Conservation (phyloP, 2,329 filamentous ascomycete genomes). For the Clarireedia homoeocarpa region DNA sequence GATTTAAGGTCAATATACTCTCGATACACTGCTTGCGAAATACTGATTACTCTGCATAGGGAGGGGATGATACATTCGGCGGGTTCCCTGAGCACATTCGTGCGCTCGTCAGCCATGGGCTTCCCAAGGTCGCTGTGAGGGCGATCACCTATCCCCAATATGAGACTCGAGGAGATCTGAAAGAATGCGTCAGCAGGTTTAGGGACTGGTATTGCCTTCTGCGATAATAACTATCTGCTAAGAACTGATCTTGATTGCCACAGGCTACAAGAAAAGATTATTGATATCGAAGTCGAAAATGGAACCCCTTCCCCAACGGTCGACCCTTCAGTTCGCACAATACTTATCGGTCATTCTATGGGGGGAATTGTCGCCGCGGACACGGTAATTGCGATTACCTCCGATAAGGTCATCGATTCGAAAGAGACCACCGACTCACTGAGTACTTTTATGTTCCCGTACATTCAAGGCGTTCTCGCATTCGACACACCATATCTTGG, state of each 20-base stretch:
- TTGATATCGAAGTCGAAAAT: slow-evolving; percentile 84
- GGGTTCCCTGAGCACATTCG: slow-evolving; percentile 67
- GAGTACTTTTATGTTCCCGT: slow-evolving; percentile 80
- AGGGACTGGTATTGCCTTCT: slow-evolving; percentile 54
- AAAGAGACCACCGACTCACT: slow-evolving; percentile 11
- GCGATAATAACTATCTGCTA: not conserved
- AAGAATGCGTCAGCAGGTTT: slow-evolving; percentile 63
- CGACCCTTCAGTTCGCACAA: slow-evolving; percentile 73
- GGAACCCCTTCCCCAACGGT: slow-evolving; percentile 75
- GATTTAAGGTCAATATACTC: slow-evolving; percentile 59
- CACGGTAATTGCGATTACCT: slow-evolving; percentile 61
- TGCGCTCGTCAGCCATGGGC: slow-evolving; percentile 51
- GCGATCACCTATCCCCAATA: slow-evolving; percentile 70
- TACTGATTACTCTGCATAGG: slow-evolving; percentile 37
- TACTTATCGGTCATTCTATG: slow-evolving; percentile 85
- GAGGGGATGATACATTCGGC: slow-evolving; percentile 71
- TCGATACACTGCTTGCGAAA: not conserved
- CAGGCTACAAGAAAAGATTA: slow-evolving; percentile 84
- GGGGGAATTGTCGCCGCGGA: slow-evolving; percentile 93
- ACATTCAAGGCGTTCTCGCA: slow-evolving; percentile 80
- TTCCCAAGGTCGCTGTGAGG: slow-evolving; percentile 62
- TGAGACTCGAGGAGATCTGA: slow-evolving; percentile 72
- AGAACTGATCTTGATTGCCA: slow-evolving; percentile 3
- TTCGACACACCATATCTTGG: slow-evolving; percentile 92
- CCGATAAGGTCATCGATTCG: slow-evolving; percentile 21